phyloP scores from a whole-genome alignment of 2,329 filamentous ascomycete species.

The Alternaria brassicae region DNA sequence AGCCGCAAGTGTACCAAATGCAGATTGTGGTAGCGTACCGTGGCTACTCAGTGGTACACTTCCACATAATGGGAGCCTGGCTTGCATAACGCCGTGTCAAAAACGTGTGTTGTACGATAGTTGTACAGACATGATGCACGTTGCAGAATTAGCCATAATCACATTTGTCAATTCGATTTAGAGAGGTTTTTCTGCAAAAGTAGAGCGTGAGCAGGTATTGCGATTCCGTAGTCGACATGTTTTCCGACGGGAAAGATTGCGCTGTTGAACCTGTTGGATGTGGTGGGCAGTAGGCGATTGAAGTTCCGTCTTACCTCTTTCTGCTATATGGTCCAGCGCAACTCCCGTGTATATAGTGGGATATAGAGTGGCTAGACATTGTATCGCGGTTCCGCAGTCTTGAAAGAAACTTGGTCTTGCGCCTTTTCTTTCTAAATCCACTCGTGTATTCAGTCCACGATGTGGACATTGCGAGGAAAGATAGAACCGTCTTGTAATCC shows the following conservation, averaged over 20 bases:
- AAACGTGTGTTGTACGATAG: neutral
- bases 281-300: neutral
- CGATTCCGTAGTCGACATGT: neutral
- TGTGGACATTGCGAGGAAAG: slow-evolving; percentile 5
- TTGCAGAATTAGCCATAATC: neutral
- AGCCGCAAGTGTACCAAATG: neutral
- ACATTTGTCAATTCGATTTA: neutral
- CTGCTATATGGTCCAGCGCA: neutral
- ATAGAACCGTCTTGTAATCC: neutral
- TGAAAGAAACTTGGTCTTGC: neutral
- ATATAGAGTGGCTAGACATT: neutral
- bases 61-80: neutral
- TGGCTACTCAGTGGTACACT: neutral
- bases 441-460: neutral
- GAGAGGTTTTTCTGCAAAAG: neutral
- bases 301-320: neutral
- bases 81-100: neutral
- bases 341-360: neutral
- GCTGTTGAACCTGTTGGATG: neutral
- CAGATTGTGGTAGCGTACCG: neutral
- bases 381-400: neutral
- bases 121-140: neutral
- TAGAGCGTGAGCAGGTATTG: neutral
- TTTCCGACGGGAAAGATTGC: neutral
- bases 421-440: neutral